phyloP scores from a whole-genome alignment of 371 early-diverging fungal species.

The Apophysomyces ossiformis region DNA sequence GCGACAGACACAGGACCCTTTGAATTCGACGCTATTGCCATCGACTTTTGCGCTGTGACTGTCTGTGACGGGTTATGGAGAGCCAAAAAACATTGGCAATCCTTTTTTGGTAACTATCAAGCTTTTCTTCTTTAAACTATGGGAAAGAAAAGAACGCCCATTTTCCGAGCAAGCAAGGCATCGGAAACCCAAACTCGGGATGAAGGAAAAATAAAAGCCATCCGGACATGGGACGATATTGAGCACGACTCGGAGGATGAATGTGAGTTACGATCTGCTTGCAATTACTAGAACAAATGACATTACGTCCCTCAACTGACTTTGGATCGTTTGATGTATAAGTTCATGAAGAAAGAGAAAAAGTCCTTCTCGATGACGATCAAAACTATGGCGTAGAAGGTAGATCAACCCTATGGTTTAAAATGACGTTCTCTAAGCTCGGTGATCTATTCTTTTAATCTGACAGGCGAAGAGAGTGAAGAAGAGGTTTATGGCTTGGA shows the following conservation, averaged over 20 bases:
- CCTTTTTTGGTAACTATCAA: neutral
- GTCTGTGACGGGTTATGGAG: neutral
- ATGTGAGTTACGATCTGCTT: slow-evolving; percentile 50
- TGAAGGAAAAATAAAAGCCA: slow-evolving; percentile 57
- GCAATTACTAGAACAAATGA: neutral
- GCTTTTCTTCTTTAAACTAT: slow-evolving; percentile 20
- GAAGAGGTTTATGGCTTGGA: slow-evolving; percentile 70
- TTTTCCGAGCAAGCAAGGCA: slow-evolving; percentile 34
- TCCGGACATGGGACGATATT: slow-evolving; percentile 77
- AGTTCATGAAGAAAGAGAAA: slow-evolving; percentile 62
- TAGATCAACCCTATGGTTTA: slow-evolving; percentile 13
- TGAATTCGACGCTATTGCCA: too few species aligned
- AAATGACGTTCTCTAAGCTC: neutral
- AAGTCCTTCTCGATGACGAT: slow-evolving; percentile 62
- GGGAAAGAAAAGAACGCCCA: slow-evolving; percentile 52
- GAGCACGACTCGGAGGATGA: slow-evolving; percentile 85
- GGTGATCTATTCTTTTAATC: neutral
- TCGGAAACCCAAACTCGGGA: slow-evolving; percentile 16
- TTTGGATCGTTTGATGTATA: neutral
- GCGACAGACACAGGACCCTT: too few species aligned
- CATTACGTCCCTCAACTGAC: too few species aligned
- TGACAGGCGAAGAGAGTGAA: slow-evolving; percentile 54
- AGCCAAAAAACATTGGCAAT: neutral
- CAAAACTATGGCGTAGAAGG: slow-evolving; percentile 40
- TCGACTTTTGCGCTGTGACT: too few species aligned